Percentiles rank a stretch among this genome's conserved stretches.
These are phyloP conservation scores for Trametes cubensis DNA, from an alignment of 768 basidiomycete species.

Conservation along the genomic window DNA sequence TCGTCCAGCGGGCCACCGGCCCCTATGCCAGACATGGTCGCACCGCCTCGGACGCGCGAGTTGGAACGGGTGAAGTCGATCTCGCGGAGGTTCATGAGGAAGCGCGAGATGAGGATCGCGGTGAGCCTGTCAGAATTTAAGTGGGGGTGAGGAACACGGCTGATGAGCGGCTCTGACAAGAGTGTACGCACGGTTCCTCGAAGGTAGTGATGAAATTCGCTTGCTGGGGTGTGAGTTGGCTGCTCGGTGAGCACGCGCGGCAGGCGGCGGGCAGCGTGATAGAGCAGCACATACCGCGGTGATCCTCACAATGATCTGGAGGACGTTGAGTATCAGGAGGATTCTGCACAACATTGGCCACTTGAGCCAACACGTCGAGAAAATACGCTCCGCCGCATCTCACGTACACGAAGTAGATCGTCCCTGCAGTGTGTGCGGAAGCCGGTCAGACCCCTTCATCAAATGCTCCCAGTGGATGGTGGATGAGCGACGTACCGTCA, in stretches of 20 bases:
- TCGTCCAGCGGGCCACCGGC: no score
- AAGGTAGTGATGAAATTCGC: constrained; percentile 10
- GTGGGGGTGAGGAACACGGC: not conserved
- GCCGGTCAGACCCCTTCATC: no score
- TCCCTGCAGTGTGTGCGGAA: not conserved
- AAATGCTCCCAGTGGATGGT: not conserved
- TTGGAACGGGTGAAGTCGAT: not conserved
- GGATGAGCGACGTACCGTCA: no score
- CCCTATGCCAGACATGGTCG: no score
- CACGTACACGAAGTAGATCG: constrained; percentile 17
- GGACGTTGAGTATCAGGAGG: constrained; percentile 14
- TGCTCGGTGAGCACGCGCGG: no score
- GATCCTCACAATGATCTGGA: constrained; percentile 11
- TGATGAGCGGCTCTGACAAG: not conserved
- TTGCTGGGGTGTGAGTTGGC: not conserved
- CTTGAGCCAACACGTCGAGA: not conserved
- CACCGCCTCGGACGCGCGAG: not conserved
- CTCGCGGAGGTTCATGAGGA: constrained; percentile 21
- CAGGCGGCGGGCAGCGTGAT: no score
- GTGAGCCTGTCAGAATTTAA: constrained; percentile 3
- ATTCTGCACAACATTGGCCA: not conserved
- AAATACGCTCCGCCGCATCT: not conserved
- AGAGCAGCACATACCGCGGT: constrained; percentile 3
- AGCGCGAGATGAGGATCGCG: constrained; percentile 19
- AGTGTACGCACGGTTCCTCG: constrained; percentile 1